These are phyloP conservation scores for Phialocephala sp. DNA, from an alignment of 2,329 filamentous ascomycete genomes.

Conservation along the genomic window DNA sequence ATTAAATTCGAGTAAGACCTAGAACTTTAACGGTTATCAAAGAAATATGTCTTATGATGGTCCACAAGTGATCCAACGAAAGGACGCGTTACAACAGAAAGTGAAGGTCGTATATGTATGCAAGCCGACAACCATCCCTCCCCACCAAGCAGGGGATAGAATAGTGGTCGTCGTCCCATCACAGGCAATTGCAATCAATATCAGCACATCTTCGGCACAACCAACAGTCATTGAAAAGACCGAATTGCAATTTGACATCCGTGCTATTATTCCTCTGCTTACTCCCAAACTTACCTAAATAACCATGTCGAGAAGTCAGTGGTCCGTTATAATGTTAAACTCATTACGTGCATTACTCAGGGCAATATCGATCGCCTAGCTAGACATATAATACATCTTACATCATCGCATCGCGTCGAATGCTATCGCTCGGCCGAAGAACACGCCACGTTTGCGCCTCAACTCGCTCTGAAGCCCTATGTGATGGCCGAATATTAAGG, in stretches of 20 bases:
- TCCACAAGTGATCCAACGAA: background rate
- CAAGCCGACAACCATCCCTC: slow-evolving; percentile 34
- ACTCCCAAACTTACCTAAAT: background rate
- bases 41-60: too few relatives aligned
- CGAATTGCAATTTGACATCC: slow-evolving; percentile 99
- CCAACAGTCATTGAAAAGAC: slow-evolving; percentile 79
- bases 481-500: background rate
- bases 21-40: too few relatives aligned
- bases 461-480: slow-evolving; percentile 7
- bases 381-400: slow-evolving; percentile 14
- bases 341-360: slow-evolving; percentile 20
- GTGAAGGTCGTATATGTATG: slow-evolving; percentile 26
- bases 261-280: slow-evolving; percentile 62
- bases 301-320: background rate
- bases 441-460: background rate
- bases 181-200: slow-evolving; percentile 56
- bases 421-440: background rate
- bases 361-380: slow-evolving; percentile 7
- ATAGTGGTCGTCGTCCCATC: slow-evolving; percentile 39
- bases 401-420: background rate
- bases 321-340: background rate
- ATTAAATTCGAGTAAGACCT: too few relatives aligned
- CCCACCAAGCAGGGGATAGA: slow-evolving; percentile 28
- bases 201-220: slow-evolving; percentile 99
- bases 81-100: background rate